Base-by-base conservation (phyloP, 2,329 filamentous ascomycete genomes). In the Penicillium sp. region DNA sequence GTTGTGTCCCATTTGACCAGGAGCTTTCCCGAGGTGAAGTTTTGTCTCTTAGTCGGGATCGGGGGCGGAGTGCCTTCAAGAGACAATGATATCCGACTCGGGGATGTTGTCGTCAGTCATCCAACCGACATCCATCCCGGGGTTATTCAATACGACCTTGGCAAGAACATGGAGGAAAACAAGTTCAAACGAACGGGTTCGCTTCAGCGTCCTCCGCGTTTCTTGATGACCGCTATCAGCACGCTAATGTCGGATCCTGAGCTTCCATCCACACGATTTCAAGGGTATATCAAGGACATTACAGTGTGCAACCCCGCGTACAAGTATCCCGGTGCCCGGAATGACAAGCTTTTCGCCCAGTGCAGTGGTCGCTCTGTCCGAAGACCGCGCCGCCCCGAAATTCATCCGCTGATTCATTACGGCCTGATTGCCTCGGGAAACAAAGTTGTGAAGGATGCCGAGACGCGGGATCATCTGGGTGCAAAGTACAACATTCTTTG, bases 401-500 rank as follows among this genome's bases (percentile, higher is more conserved):
- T 32, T 2, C 52, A 55, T 16, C 63, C 63, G 0, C 45, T 45
- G 10, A 53, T 67, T 18, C 64, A 70, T 38, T 67, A 69, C 40
- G 66, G 67, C 1, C 54, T 51, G 0, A 65, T 70, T 31, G 66
- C 53, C 8, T 70, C 68, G 3, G 64, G 60, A 2, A 67, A 71
- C 41, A 59, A 61, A 29, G 31, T 64, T 13, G 22, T 63, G n/a
- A 60, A 56, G 32, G 51, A 59, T 34, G 45, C 48, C 11, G 46
- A 42, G 27, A 4, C 16, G 7, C 45, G 53, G 14, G 60, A 62
- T 39, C 11, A 13, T 16, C 53, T 60, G 45, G 13, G 48, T 31
- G 45, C 21, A 4, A 42, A 56, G 3, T 13, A 53, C 13, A 47
- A 53, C 18, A 49, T 54, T 18, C 54, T 59, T 14, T 63, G 58